These are phyloP conservation scores for Hippophae gyantsensis DNA, from an alignment of 306 rosid species.

Conservation along the genomic window DNA sequence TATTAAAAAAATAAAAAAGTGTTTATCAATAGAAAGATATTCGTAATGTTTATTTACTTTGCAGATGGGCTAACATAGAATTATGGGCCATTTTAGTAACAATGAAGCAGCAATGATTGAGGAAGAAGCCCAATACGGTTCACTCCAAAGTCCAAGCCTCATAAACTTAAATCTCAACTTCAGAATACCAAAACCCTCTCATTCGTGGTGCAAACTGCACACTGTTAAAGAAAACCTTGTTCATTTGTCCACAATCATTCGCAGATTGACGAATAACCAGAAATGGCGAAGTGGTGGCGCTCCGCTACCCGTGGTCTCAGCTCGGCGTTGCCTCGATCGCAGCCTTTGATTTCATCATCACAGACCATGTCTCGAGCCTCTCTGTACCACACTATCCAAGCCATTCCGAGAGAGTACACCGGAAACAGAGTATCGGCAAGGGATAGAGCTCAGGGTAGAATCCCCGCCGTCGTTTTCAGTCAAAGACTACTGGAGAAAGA, in stretches of 20 bases:
- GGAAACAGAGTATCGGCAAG: constrained; percentile 49
- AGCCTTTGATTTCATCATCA: not conserved
- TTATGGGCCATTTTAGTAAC: too few relatives aligned
- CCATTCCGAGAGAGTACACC: constrained; percentile 63
- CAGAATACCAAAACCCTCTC: too few relatives aligned
- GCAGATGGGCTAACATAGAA: too few relatives aligned
- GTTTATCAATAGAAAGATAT: too few relatives aligned
- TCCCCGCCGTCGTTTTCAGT: constrained; percentile 70
- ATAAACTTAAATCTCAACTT: too few relatives aligned
- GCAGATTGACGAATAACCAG: not conserved
- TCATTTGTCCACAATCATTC: not conserved
- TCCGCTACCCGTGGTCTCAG: constrained; percentile 39
- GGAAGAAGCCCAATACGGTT: too few relatives aligned
- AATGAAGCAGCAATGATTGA: too few relatives aligned
- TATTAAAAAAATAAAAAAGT: too few relatives aligned
- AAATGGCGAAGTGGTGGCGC: constrained; percentile 77
- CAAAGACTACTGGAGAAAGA: constrained; percentile 41
- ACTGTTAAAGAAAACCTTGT: too few relatives aligned
- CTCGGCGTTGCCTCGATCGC: constrained; percentile 12
- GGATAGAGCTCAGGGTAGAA: constrained; percentile 75
- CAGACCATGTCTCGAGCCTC: constrained; percentile 9
- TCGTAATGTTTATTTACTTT: too few relatives aligned
- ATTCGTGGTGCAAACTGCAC: too few relatives aligned
- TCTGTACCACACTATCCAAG: constrained; percentile 76
- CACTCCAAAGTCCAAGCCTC: too few relatives aligned